These are phyloP conservation scores for Thelonectria rubi DNA, from an alignment of 2,329 filamentous ascomycete genomes.

Conservation along the genomic window DNA sequence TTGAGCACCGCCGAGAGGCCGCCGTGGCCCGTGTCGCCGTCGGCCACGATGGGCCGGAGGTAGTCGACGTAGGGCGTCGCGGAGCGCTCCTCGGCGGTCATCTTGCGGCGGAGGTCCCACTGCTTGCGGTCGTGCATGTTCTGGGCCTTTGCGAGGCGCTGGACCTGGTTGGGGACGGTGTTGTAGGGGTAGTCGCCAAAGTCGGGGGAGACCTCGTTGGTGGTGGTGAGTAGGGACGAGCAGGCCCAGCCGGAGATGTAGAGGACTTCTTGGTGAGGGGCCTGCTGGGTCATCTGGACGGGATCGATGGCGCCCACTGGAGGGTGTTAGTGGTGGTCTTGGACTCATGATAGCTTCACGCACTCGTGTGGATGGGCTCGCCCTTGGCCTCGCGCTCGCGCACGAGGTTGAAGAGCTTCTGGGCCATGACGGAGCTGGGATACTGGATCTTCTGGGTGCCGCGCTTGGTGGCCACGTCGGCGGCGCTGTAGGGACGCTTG, in stretches of 20 bases:
- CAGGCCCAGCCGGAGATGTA: conserved; percentile 99
- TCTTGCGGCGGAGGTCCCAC: conserved; percentile 83
- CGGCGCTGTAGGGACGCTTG: conserved; percentile 88
- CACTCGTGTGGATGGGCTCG: conserved; percentile 92
- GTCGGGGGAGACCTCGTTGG: conserved; percentile 97
- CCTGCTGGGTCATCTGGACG: conserved; percentile 99
- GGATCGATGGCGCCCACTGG: conserved; percentile 96
- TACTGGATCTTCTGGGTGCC: conserved; percentile 88
- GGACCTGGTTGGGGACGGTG: conserved; percentile 97
- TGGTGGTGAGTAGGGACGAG: conserved; percentile 89
- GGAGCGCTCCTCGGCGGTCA: conserved; percentile 77
- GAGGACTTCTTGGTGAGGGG: conserved; percentile 91
- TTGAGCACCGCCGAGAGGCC: conserved; percentile 93
- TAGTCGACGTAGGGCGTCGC: conserved; percentile 89
- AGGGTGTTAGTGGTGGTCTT: conserved; percentile 29
- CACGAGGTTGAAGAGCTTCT: conserved; percentile 91
- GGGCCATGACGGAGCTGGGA: conserved; percentile 92
- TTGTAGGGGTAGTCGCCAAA: conserved; percentile 99
- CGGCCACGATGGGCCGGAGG: conserved; percentile 91
- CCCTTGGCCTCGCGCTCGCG: conserved; percentile 80
- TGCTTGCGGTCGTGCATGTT: conserved; percentile 97
- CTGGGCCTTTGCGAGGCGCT: conserved; percentile 95
- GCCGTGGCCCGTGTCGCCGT: conserved; percentile 95
- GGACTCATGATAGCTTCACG: no score
- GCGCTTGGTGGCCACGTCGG: conserved; percentile 92